Percentiles rank a stretch among this genome's conserved stretches.
Conservation (phyloP, 345 rosid genomes). For the Tarenaya hassleriana region DNA sequence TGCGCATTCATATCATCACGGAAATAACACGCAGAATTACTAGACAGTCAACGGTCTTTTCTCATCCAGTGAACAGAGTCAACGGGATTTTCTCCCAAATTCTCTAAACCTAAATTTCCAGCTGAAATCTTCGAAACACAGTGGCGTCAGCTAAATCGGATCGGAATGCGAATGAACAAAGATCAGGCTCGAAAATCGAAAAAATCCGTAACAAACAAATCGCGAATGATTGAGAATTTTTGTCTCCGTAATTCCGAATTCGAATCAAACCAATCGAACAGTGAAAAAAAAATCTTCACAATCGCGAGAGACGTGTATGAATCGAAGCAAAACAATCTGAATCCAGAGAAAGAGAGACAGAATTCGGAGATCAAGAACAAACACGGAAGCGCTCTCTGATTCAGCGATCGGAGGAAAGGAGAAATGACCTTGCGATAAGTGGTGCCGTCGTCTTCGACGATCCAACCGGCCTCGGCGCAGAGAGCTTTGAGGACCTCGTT, state of each 20-base stretch:
- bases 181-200: not conserved
- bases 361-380: not conserved
- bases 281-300: not conserved
- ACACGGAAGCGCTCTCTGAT: not conserved
- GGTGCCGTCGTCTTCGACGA: slow-evolving; percentile 88
- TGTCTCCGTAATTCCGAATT: no score
- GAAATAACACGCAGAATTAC: not conserved
- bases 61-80: no score
- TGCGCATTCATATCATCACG: not conserved
- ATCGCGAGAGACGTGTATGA: not conserved
- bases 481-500: slow-evolving; percentile 94
- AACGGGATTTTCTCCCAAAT: no score
- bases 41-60: no score
- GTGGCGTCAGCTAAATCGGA: not conserved
- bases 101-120: no score
- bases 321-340: not conserved
- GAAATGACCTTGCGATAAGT: slow-evolving; percentile 75
- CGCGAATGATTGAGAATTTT: no score
- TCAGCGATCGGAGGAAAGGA: not conserved
- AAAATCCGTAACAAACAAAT: not conserved
- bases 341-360: not conserved
- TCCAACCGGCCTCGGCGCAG: slow-evolving; percentile 87
- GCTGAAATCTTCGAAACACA: no score
- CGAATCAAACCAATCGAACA: slow-evolving; percentile 24
- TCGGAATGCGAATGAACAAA: not conserved